Evolutionary conservation across 1,284 basidiomycete genomes (phyloP).

Genomic region (Ceratobasidium sp.): DNA sequence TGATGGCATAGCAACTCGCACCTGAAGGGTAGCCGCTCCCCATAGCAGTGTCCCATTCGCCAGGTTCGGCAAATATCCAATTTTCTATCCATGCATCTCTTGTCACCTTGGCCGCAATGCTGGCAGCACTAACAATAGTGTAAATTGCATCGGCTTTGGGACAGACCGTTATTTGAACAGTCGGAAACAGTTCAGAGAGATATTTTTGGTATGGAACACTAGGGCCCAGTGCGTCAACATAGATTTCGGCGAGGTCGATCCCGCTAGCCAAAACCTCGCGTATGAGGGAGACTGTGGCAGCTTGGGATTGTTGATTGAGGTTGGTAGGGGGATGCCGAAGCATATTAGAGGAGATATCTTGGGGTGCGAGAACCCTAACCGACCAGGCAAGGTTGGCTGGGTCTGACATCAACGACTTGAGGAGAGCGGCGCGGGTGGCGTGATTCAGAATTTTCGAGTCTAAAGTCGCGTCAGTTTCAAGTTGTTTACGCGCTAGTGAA

Average conservation of each 20-base stretch:
- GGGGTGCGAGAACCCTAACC: slow-evolving; percentile 86
- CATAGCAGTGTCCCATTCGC: slow-evolving; percentile 62
- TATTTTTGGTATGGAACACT: slow-evolving; percentile 87
- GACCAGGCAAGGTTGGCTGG: slow-evolving; percentile 83
- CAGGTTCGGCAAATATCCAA: slow-evolving; percentile 82
- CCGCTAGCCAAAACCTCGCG: slow-evolving; percentile 84
- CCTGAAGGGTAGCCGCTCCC: slow-evolving; percentile 93
- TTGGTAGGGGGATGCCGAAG: slow-evolving; percentile 86
- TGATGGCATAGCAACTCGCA: slow-evolving; percentile 54
- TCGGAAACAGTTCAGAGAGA: slow-evolving; percentile 83
- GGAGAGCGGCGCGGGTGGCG: slow-evolving; percentile 73
- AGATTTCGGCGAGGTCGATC: slow-evolving; percentile 89
- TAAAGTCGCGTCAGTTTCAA: slow-evolving; percentile 53
- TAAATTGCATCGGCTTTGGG: slow-evolving; percentile 95
- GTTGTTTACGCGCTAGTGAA: background rate
- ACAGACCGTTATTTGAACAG: slow-evolving; percentile 88
- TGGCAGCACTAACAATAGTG: slow-evolving; percentile 97
- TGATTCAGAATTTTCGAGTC: slow-evolving; percentile 94
- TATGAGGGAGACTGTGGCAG: slow-evolving; percentile 92
- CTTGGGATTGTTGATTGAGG: slow-evolving; percentile 92
- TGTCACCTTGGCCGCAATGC: slow-evolving; percentile 97
- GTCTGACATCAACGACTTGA: slow-evolving; percentile 74
- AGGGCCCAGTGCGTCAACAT: slow-evolving; percentile 94
- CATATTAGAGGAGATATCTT: slow-evolving; percentile 94
- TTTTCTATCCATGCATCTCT: slow-evolving; percentile 90